These are phyloP conservation scores for Anthoceros angustus DNA, from an alignment of 225 moss, liverwort and hornwort genomes.

Conservation along the genomic window DNA sequence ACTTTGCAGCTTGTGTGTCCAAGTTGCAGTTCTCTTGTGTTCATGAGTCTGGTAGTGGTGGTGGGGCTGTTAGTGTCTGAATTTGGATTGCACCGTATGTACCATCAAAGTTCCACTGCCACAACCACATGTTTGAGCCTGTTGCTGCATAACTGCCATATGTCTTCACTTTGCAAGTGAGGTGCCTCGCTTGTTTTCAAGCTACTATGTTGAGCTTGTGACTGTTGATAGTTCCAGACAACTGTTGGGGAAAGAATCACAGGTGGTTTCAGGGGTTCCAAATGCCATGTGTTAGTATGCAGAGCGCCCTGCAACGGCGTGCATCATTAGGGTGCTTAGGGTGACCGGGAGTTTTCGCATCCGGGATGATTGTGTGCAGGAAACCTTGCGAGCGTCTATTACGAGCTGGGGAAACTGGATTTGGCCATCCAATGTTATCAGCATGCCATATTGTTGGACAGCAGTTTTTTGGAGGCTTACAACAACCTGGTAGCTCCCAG, in stretches of 20 bases:
- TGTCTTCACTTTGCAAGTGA: neutral
- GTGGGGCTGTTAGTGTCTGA: conserved; percentile 12
- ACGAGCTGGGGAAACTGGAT: conserved; percentile 95
- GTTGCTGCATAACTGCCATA: neutral
- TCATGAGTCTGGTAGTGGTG: conserved; percentile 20
- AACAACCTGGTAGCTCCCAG: conserved; percentile 66
- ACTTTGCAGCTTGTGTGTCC: conserved; percentile 45
- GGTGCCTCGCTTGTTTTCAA: neutral
- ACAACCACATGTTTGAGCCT: conserved; percentile 17
- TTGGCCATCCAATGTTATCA: conserved; percentile 85
- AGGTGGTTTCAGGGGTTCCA: conserved; percentile 10
- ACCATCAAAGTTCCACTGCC: conserved; percentile 24
- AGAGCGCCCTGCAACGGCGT: conserved; percentile 19
- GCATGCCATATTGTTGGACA: conserved; percentile 81
- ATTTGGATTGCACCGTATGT: conserved; percentile 27
- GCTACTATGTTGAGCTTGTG: neutral
- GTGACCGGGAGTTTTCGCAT: conserved; percentile 90
- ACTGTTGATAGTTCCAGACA: neutral
- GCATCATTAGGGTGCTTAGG: conserved; percentile 55
- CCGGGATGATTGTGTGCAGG: conserved; percentile 99
- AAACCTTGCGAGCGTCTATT: conserved; percentile 99
- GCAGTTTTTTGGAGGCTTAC: conserved; percentile 80
- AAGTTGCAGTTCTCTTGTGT: conserved; percentile 19
- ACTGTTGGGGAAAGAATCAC: neutral
- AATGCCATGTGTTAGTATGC: conserved; percentile 22